phyloP scores from a whole-genome alignment of 2,329 filamentous ascomycete genomes.

The Aspergillus ochraceoroseus region DNA sequence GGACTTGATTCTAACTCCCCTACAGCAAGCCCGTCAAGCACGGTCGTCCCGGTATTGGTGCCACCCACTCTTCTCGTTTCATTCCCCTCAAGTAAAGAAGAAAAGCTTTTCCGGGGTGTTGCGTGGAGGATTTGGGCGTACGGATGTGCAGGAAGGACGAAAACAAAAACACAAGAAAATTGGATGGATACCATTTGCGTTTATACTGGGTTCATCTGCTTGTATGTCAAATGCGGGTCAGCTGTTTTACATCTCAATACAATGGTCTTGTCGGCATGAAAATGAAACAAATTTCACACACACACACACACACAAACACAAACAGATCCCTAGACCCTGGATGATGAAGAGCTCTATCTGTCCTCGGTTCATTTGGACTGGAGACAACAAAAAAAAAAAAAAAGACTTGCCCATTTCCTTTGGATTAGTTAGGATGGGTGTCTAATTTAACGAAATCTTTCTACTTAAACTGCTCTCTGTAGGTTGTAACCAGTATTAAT shows the following conservation, averaged over 20 bases:
- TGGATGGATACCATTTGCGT: conserved; percentile 32
- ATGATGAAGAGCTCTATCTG: conserved; percentile 16
- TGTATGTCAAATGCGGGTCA: conserved; percentile 40
- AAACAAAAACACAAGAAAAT: conserved; percentile 29
- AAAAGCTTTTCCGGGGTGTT: conserved; percentile 36
- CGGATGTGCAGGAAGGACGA: conserved; percentile 32
- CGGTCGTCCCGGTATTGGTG: conserved; percentile 99
- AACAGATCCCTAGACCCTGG: conserved; percentile 12
- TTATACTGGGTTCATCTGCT: conserved; percentile 32
- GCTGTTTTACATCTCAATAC: conserved; percentile 41
- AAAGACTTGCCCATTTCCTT: conserved; percentile 17
- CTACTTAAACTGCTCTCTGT: neutral
- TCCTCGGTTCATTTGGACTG: conserved; percentile 5
- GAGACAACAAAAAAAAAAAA: conserved; percentile 10
- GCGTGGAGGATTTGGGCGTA: conserved; percentile 35
- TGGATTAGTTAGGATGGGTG: conserved; percentile 17
- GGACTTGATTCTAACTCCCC: conserved; percentile 47
- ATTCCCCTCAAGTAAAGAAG: conserved; percentile 94
- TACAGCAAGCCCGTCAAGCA: conserved; percentile 98
- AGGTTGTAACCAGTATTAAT: neutral
- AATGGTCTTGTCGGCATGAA: conserved; percentile 39
- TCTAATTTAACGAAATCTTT: conserved; percentile 25
- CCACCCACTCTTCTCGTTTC: conserved; percentile 99
- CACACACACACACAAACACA: too few species aligned
- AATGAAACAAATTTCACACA: conserved; percentile 16